phyloP scores from a whole-genome alignment of 805 yeast species.

The Hanseniaspora taiwanica region DNA sequence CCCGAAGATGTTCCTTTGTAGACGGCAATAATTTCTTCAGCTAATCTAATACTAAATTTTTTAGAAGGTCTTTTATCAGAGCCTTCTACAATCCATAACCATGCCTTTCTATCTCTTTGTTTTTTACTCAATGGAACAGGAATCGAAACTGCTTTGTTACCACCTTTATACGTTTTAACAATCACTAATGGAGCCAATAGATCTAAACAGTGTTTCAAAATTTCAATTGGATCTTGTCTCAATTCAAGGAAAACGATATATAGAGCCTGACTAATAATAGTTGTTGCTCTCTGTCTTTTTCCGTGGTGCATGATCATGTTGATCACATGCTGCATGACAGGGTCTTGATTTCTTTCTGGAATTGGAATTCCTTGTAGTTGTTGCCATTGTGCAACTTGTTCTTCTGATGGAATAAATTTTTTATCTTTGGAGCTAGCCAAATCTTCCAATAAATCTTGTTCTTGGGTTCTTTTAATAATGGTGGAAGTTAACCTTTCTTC shows the following conservation, averaged over 20 bases:
- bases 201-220: conserved; percentile 64
- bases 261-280: conserved; percentile 59
- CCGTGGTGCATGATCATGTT: conserved; percentile 91
- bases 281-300: conserved; percentile 68
- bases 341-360: conserved; percentile 46
- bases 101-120: conserved; percentile 78
- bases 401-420: conserved; percentile 44
- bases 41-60: conserved; percentile 76
- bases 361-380: conserved; percentile 36
- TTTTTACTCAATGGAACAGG: conserved; percentile 75
- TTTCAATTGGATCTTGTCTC: conserved; percentile 67
- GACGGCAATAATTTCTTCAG: conserved; percentile 77
- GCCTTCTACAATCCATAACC: conserved; percentile 82
- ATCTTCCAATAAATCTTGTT: conserved; percentile 15
- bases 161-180: conserved; percentile 63
- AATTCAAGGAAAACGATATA: conserved; percentile 48
- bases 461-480: background rate
- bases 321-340: conserved; percentile 63
- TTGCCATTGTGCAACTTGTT: conserved; percentile 48
- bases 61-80: conserved; percentile 65
- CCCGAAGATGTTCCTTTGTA: conserved; percentile 68
- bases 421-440: conserved; percentile 21
- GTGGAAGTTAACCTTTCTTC: background rate
- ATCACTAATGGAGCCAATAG: conserved; percentile 74
- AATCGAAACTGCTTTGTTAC: conserved; percentile 67